Evolutionary conservation across 2,329 filamentous ascomycete genomes (phyloP).

Genomic region (Simplicillium aogashimaense): DNA sequence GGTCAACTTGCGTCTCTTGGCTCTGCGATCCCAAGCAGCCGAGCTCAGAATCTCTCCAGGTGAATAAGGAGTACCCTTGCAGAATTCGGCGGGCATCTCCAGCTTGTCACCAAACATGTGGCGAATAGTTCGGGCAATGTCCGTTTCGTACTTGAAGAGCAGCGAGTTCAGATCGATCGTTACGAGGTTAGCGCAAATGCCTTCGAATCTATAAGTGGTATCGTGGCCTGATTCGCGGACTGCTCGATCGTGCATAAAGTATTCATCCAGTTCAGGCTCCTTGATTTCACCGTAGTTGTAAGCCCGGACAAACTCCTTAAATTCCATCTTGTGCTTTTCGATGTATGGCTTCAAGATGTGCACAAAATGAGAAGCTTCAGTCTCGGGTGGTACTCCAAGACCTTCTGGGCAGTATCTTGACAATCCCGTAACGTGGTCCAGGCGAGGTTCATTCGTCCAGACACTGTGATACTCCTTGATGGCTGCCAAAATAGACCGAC

Average conservation of each 20-base stretch:
- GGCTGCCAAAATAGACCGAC: constrained; percentile 70
- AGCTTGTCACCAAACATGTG: constrained; percentile 76
- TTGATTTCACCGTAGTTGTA: constrained; percentile 72
- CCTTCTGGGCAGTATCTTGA: constrained; percentile 81
- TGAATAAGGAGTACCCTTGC: constrained; percentile 50
- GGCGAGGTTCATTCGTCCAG: constrained; percentile 71
- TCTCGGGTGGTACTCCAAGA: constrained; percentile 81
- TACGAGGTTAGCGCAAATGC: constrained; percentile 75
- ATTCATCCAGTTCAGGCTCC: constrained; percentile 86
- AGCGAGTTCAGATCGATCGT: constrained; percentile 93
- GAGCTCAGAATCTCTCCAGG: constrained; percentile 70
- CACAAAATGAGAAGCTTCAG: constrained; percentile 76
- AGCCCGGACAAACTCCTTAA: constrained; percentile 74
- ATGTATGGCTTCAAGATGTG: constrained; percentile 76
- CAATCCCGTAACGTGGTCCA: constrained; percentile 68
- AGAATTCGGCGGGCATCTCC: constrained; percentile 74
- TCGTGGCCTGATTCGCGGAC: constrained; percentile 96
- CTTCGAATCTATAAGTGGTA: constrained; percentile 87
- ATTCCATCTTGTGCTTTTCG: constrained; percentile 72
- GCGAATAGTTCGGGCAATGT: constrained; percentile 81
- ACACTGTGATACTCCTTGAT: constrained; percentile 95
- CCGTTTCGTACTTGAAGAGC: constrained; percentile 93
- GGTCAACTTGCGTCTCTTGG: constrained; percentile 69
- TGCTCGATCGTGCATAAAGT: constrained; percentile 91
- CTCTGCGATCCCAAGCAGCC: constrained; percentile 80